These are phyloP conservation scores for Aegilops bicornis DNA, from an alignment of 176 grass and related monocot genomes.

Conservation along the genomic window DNA sequence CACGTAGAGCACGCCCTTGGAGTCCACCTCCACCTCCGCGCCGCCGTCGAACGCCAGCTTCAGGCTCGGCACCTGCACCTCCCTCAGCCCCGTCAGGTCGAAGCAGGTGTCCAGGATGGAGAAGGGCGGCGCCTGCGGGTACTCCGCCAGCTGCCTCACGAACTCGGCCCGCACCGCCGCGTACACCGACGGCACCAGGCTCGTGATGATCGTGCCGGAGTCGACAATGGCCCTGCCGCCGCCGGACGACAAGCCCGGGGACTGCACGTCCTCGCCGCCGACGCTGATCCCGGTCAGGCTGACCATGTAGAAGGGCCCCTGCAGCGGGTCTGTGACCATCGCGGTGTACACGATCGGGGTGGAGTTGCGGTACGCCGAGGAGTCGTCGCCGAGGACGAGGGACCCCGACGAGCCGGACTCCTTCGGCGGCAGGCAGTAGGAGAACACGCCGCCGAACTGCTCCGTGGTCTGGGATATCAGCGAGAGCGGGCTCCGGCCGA, in stretches of 20 bases:
- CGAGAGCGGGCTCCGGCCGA: constrained; percentile 73
- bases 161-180: constrained; percentile 62
- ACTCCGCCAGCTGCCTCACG: constrained; percentile 45
- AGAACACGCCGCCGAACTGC: constrained; percentile 76
- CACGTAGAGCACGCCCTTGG: constrained; percentile 74
- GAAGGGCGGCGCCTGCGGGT: constrained; percentile 54
- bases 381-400: constrained; percentile 66
- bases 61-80: constrained; percentile 68
- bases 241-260: constrained; percentile 32
- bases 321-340: constrained; percentile 53
- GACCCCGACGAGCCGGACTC: constrained; percentile 63
- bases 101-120: constrained; percentile 94
- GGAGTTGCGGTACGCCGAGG: constrained; percentile 58
- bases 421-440: constrained; percentile 70
- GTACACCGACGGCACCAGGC: constrained; percentile 67
- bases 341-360: constrained; percentile 65
- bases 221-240: constrained; percentile 68
- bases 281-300: constrained; percentile 71
- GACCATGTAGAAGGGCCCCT: constrained; percentile 78
- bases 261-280: constrained; percentile 49
- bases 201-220: constrained; percentile 93
- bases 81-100: constrained; percentile 64
- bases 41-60: constrained; percentile 61
- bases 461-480: constrained; percentile 57
- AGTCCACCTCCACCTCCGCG: constrained; percentile 64